Evolutionary conservation across 495 filamentous ascomycete genomes (phyloP).

Genomic region (Podospora pseudocomata): DNA sequence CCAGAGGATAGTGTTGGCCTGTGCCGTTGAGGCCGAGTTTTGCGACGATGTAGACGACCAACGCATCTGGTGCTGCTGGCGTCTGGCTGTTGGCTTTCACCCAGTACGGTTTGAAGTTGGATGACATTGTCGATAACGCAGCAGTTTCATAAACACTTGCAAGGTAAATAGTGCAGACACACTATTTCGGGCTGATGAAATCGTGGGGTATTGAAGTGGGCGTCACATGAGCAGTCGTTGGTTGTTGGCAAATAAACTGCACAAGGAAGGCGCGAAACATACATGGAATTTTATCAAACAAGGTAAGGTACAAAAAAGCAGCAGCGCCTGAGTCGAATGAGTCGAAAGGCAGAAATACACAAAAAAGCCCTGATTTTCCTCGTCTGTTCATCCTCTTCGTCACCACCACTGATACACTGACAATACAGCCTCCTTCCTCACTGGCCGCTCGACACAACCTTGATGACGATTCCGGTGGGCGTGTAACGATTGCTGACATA

Average conservation of each 20-base stretch:
- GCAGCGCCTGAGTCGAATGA: neutral
- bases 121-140: neutral
- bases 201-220: neutral
- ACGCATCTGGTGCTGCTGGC: neutral
- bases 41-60: neutral
- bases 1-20: neutral
- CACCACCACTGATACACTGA: too few relatives aligned
- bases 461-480: conserved; percentile 19
- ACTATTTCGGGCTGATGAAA: too few relatives aligned
- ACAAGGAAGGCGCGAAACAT: neutral
- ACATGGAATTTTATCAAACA: neutral
- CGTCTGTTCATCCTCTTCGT: neutral
- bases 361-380: neutral
- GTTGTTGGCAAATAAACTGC: neutral
- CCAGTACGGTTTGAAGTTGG: neutral
- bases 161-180: neutral
- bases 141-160: neutral
- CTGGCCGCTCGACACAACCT: conserved; percentile 10
- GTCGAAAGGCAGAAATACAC: neutral
- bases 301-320: neutral
- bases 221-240: neutral
- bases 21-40: neutral
- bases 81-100: neutral
- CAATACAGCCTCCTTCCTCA: neutral
- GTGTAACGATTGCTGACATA: conserved; percentile 13